Evolutionary conservation across 768 basidiomycete genomes (phyloP), one percentile per base, ranked within the genome.

Genomic region (Tylopilus sp.): DNA sequence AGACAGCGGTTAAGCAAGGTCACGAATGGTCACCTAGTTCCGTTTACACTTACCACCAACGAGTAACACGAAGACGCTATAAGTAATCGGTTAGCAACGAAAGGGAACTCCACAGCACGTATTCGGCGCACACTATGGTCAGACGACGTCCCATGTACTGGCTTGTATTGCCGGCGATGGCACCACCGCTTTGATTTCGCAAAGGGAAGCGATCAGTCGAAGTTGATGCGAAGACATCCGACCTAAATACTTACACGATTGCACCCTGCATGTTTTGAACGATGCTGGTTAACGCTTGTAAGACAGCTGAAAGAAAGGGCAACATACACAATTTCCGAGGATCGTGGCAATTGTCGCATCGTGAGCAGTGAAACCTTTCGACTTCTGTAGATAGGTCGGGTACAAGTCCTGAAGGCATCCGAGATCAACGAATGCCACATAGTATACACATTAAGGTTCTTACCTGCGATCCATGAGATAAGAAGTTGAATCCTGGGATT

Each of bases 121-220:
- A 36, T 22, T 28, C 13, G 14, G 33, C 61, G 37, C 49, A 61
- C 62, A 92, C 73, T 62, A 91, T 90, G 11, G 90, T 90, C 48
- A 94, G 74, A n/a, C 93, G 78, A 40, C 93, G 82, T 19, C 92
- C 93, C 54, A 89, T 66, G 64, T 86, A 85, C 63, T 94, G 92
- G 33, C 84, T 87, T 12, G 77, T 59, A 66, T 69, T 84, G 7
- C 91, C 91, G 17, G 89, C 90, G 50, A 91, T 74, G 13, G 72
- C 74, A 48, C 91, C 89, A 28, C 91, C 87, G 6, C 78, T 77
- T 57, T 38, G 3, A 56, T n/a, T n/a, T n/a, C n/a, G n/a, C 24
- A 36, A 54, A 33, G 28, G 25, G n/a, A 17, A 11, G 22, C n/a
- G 7, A 29, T 60, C 31, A 52, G 41, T 41, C 25, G 28, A 31